Conservation (phyloP, 73 alveolate species). For the Symbiodinium natans region DNA sequence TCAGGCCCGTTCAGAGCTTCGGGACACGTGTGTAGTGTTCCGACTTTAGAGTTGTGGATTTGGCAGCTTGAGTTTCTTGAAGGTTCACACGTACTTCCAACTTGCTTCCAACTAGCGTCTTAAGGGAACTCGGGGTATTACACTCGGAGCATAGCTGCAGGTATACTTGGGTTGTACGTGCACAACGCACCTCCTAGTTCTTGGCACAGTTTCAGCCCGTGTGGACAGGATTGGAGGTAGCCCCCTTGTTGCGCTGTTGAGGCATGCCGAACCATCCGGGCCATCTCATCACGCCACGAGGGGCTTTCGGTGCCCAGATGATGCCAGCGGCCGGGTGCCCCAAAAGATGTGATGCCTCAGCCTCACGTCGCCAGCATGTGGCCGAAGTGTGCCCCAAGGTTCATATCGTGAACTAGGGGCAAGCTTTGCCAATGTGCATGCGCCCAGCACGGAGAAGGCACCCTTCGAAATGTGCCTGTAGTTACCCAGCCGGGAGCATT, state of each 20-base stretch:
- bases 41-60: too few relatives aligned
- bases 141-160: too few relatives aligned
- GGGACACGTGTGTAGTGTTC: not conserved
- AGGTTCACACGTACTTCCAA: too few relatives aligned
- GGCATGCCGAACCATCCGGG: not conserved
- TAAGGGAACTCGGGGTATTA: too few relatives aligned
- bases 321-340: not conserved
- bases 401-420: not conserved
- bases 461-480: not conserved
- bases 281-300: conserved; percentile 5
- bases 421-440: conserved; percentile 18
- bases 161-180: too few relatives aligned
- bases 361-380: too few relatives aligned
- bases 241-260: too few relatives aligned
- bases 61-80: too few relatives aligned
- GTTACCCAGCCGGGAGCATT: not conserved
- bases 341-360: not conserved
- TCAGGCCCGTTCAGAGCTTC: not conserved
- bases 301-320: conserved; percentile 5
- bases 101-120: too few relatives aligned
- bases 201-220: too few relatives aligned
- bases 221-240: too few relatives aligned
- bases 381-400: not conserved
- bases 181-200: too few relatives aligned
- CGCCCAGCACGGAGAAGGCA: not conserved